Evolutionary conservation across 352 stramenopile species (phyloP), one percentile per base, ranked within the genome.

Genomic region (Globisporangium parvum): DNA sequence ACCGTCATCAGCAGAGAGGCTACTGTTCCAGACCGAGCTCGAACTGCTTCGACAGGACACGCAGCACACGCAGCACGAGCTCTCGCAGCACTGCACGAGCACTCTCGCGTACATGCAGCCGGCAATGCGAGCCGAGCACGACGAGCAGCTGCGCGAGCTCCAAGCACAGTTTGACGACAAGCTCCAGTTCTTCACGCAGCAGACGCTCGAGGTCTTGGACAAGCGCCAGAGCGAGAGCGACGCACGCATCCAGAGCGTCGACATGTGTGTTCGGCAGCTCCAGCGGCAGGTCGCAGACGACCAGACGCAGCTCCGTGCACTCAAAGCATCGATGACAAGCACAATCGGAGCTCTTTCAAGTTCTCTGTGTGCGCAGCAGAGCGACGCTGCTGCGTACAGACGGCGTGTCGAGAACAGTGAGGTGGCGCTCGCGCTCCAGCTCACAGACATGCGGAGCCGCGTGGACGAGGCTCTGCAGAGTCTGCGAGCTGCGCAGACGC

Each of bases 21-120:
- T 37, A 12, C 33, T 78, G 14, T 47, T 67, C 15, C 67, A 75
- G 55, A 60, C 62, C 17, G 71, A 80, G 37, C 63, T 69, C 21
- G 69, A 81, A 33, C 60, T 85, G 14, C 26, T 75, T 20, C 57
- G 57, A 24, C 51, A 65, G 11, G 64, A 75, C 11, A 70, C 72
- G 35, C 61, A 67, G 12, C 50, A 51, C 12, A 47, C 53, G 17
- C 55, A 60, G 9, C 53, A 68, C 14, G 57, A 64, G 12, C 18
- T 65, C 8, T 73, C 66, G 31, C 71, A 80, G 50, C 64, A 53
- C 10, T 77, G 63, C 33, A 60, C 51, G 4, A 62, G 62, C 37
- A 67, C 76, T 41, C 51, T 76, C 12, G 57, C 63, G n/a, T 65
- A 73, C 50, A 46, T 65, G 23, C 62, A 81, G 59, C 72, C 59